Base-by-base conservation (phyloP, 2,329 filamentous ascomycete genomes). In the Alternaria ventricosa region DNA sequence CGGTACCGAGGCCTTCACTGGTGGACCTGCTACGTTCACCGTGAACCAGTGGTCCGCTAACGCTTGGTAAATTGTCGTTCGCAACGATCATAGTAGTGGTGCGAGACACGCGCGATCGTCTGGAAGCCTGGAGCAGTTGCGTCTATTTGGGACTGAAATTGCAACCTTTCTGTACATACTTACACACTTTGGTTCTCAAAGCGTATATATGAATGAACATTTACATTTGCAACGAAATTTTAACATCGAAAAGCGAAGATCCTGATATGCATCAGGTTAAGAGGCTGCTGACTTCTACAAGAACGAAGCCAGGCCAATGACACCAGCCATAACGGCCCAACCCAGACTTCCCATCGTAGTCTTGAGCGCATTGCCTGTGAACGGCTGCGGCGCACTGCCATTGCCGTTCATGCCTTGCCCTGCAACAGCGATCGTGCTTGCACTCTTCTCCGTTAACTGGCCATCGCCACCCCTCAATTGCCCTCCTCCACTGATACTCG, bases 401-500 rank as follows among this genome's bases (percentile, higher is more conserved):
- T 51, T 62, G 12, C 18, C 36, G 22, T 20, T 49, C 22, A 15
- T 11, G 11, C 20, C 55, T 27, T 53, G 41, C 3, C 51, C 57
- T 25, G 54, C 57, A 22, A 65, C 46, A 23, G 47, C 49, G 36
- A 61, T 41, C 30, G 58, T 53, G n/a, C 55, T 58, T n/a, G 30
- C 20, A 25, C 60, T 58, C 60, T 62, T 54, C 18, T 44, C 22
- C 18, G 55, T 65, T 28, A 66, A 46, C 13, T 58, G 54, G 9
- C 70, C 71, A 59, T 73, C 70, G 5, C 75, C 75, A 33, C 69
- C 69, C 60, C 69, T 74, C 49, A 68, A 61, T 65, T 79, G 76
- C 0, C 76, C 76, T 25, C 77, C 77, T 6, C 71, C 76, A 61
- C 64, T 73, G 6, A 79, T 56, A 61, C 68, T 72, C 28, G 71